Evolutionary conservation across 2,329 filamentous ascomycete genomes (phyloP), one percentile per base, ranked within the genome.

Genomic region (Aspergillus transmontanensis): DNA sequence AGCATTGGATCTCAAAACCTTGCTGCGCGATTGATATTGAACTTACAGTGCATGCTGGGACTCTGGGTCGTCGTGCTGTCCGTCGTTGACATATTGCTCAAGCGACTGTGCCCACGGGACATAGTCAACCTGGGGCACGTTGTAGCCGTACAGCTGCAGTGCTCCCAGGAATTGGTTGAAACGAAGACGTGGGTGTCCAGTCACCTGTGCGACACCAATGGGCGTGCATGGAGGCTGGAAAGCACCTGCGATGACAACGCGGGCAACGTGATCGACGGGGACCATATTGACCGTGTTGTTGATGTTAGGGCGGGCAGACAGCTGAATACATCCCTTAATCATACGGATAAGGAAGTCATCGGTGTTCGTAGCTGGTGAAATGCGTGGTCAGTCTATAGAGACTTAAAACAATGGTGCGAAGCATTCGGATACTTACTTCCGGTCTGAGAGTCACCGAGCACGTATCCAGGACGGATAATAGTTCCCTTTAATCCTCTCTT

Each of bases 281-380:
- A 97, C 91, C 76, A 90, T 88, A 81, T 97, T 98, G 77, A 97
- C 88, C 0, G 92, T 92, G 81, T 97, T 98, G 75, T 84, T 79
- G 69, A 97, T 96, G 68, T 86, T 85, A 1, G 94, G 94, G 0
- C 92, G 85, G 3, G 84, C 83, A 2, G 81, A 81, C 3, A 97
- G 83, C 78, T 98, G 94, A 57, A 96, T 82, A 72, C 93, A 96
- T 62, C 93, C 94, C 81, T 97, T 97, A 61, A 90, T 81, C 80
- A 97, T 87, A 45, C 94, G 88, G 67, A 97, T 86, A 7, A 98
- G 81, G 82, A 97, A 98, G 78, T 97, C 94, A 73, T 98, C 94
- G 1, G 89, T 94, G 76, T 90, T 92, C 75, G 81, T 90, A 66
- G 71, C 67, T 70, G 57, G 23, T 61, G 23, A 51, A 16, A 87